These are phyloP conservation scores for Nicotiana otophora DNA, from an alignment of 257 asterid species.

Conservation along the genomic window DNA sequence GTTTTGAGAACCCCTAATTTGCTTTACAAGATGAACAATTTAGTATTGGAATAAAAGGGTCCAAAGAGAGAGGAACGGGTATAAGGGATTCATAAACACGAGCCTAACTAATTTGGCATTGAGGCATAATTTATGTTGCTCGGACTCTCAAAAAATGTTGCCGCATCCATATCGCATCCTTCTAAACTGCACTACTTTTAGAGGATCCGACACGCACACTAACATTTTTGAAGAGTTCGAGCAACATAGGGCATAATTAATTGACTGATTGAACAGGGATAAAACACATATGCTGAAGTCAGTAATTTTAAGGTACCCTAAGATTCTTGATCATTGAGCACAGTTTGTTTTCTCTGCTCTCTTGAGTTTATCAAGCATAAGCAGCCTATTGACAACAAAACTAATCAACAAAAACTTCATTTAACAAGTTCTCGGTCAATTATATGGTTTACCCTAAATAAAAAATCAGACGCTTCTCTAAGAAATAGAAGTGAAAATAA, in stretches of 20 bases:
- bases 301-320: neutral
- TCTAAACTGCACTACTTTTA: too few species aligned
- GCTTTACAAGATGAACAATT: neutral
- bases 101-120: neutral
- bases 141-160: neutral
- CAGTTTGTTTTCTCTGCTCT: neutral
- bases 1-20: neutral
- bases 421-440: neutral
- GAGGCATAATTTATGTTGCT: neutral
- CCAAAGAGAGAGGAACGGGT: neutral
- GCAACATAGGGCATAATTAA: neutral
- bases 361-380: neutral
- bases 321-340: neutral
- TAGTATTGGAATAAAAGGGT: neutral
- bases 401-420: neutral
- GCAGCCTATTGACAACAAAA: neutral
- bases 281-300: neutral
- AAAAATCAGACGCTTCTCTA: slow-evolving; percentile 3
- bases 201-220: too few species aligned
- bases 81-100: neutral
- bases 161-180: too few species aligned
- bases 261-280: neutral
- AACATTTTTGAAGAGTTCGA: too few species aligned
- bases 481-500: slow-evolving; percentile 1
- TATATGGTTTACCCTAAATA: neutral